Conservation (phyloP, 805 yeast genomes). For the Ogataea corticis region DNA sequence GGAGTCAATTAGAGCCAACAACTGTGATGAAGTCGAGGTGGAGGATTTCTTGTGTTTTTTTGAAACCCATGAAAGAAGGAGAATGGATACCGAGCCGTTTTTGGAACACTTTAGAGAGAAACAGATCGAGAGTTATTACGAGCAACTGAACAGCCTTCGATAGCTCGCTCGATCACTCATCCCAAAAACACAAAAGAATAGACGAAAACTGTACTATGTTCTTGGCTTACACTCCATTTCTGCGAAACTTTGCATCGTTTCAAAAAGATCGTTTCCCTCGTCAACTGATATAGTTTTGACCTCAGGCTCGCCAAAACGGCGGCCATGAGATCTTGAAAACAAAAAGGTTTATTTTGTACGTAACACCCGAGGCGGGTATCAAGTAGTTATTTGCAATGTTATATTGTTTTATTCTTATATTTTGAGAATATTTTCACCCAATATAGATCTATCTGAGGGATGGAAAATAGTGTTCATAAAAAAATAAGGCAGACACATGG, state of each 20-base stretch:
- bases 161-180: background rate
- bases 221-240: background rate
- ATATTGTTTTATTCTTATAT: constrained; percentile 8
- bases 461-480: constrained; percentile 9
- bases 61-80: constrained; percentile 37
- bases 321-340: too few species aligned
- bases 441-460: constrained; percentile 6
- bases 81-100: constrained; percentile 35
- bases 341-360: too few species aligned
- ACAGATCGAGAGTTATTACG: constrained; percentile 40
- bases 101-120: constrained; percentile 37
- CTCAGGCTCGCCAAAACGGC: background rate
- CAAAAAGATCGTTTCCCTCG: background rate
- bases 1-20: constrained; percentile 38
- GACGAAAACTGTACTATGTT: background rate
- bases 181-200: background rate
- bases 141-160: constrained; percentile 4
- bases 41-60: constrained; percentile 38
- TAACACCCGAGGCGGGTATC: too few species aligned
- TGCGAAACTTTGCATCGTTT: background rate
- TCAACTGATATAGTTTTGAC: background rate
- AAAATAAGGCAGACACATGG: constrained; percentile 9
- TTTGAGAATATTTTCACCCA: constrained; percentile 6
- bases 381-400: constrained; percentile 2
- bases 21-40: constrained; percentile 40